Percentiles rank a stretch among this genome's conserved stretches.
phyloP scores from a whole-genome alignment of 2,329 filamentous ascomycete genomes.

The Trichoderma sp. region DNA sequence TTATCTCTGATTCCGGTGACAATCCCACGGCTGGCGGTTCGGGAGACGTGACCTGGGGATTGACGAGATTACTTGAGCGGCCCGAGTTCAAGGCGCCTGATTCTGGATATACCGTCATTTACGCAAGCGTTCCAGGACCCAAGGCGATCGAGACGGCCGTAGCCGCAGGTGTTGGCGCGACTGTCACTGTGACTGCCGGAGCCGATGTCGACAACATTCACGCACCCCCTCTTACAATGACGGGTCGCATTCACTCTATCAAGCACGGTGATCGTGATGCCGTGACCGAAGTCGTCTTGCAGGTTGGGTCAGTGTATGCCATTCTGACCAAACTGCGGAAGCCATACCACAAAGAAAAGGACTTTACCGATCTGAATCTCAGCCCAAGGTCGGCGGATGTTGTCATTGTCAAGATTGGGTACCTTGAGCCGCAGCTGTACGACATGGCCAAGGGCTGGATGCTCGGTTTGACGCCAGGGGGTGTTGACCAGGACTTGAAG shows the following conservation, averaged over 20 bases:
- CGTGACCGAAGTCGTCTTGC: constrained; percentile 46
- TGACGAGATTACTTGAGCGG: constrained; percentile 43
- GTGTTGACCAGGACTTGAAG: constrained; percentile 51
- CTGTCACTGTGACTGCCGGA: constrained; percentile 49
- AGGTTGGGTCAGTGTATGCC: constrained; percentile 48
- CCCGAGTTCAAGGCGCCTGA: constrained; percentile 40
- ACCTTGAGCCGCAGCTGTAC: constrained; percentile 52
- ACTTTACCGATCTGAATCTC: constrained; percentile 49
- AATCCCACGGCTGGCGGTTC: constrained; percentile 54
- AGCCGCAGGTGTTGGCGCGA: constrained; percentile 44
- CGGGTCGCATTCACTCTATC: constrained; percentile 48
- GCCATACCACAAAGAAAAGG: constrained; percentile 51
- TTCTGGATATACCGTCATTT: constrained; percentile 44
- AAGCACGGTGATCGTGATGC: constrained; percentile 49
- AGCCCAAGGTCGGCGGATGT: constrained; percentile 45
- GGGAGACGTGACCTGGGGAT: constrained; percentile 52
- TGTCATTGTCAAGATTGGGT: constrained; percentile 55
- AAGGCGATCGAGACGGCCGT: constrained; percentile 41
- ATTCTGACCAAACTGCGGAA: constrained; percentile 52
- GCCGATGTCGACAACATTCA: constrained; percentile 48
- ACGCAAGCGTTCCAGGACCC: constrained; percentile 50
- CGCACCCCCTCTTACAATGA: constrained; percentile 48
- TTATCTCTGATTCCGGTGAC: constrained; percentile 55
- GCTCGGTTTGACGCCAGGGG: constrained; percentile 51
- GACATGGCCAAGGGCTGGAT: constrained; percentile 54